phyloP scores from a whole-genome alignment of 495 filamentous ascomycete genomes.

The Hypoxylon fragiforme region DNA sequence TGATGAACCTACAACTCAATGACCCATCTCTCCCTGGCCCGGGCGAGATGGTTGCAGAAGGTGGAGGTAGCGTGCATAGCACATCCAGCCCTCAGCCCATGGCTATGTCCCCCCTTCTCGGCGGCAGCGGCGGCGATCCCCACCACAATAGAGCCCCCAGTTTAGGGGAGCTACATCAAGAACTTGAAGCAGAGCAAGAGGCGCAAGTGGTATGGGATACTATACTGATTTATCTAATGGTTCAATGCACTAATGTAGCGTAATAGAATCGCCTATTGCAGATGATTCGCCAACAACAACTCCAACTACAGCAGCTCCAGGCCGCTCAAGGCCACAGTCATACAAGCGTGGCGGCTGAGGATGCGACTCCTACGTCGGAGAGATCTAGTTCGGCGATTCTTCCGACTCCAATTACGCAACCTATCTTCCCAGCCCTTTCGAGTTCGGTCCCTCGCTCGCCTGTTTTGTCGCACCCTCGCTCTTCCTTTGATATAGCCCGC shows the following conservation, averaged over 20 bases:
- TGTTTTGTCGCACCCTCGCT: constrained; percentile 57
- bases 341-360: constrained; percentile 63
- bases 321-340: constrained; percentile 49
- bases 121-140: constrained; percentile 58
- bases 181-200: constrained; percentile 93
- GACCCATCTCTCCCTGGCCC: constrained; percentile 64
- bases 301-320: constrained; percentile 73
- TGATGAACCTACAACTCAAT: constrained; percentile 74
- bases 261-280: constrained; percentile 82
- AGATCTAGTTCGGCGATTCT: constrained; percentile 56
- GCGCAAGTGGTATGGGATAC: constrained; percentile 74
- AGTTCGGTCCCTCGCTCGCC: constrained; percentile 55
- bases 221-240: neutral
- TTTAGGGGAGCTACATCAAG: constrained; percentile 92
- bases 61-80: constrained; percentile 43
- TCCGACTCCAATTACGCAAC: constrained; percentile 28
- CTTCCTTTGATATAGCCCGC: constrained; percentile 60
- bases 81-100: constrained; percentile 61
- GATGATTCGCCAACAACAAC: constrained; percentile 86
- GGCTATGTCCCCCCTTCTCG: constrained; percentile 60
- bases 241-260: constrained; percentile 6
- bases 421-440: constrained; percentile 25
- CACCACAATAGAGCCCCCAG: constrained; percentile 72
- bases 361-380: constrained; percentile 67
- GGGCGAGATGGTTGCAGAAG: constrained; percentile 62